phyloP scores from a whole-genome alignment of 805 yeast genomes.

The Cyberlindnera galapagoensis region DNA sequence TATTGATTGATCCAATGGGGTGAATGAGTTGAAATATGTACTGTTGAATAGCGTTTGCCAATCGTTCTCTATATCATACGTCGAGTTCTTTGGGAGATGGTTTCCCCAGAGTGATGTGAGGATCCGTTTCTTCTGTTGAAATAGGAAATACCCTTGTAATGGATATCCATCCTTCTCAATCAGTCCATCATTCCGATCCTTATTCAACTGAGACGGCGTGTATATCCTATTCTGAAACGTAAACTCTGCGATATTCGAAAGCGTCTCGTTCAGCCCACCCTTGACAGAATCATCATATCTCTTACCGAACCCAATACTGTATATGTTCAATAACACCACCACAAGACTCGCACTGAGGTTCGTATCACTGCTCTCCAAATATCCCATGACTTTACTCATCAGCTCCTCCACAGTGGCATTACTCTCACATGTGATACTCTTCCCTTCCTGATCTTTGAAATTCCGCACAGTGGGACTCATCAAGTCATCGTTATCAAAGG shows the following conservation, averaged over 20 bases:
- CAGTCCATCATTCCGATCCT: constrained; percentile 17
- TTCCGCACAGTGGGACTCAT: constrained; percentile 3
- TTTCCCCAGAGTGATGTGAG: constrained; percentile 29
- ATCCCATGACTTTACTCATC: constrained; percentile 25
- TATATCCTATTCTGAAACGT: constrained; percentile 22
- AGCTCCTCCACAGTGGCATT: constrained; percentile 23
- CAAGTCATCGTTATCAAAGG: constrained; percentile 23
- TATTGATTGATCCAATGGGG: constrained; percentile 1
- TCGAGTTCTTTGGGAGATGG: constrained; percentile 23
- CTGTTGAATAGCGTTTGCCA: constrained; percentile 17
- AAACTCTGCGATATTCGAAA: constrained; percentile 15
- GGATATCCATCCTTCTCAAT: constrained; percentile 29
- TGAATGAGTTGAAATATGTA: constrained; percentile 18
- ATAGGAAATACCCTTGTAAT: constrained; percentile 29
- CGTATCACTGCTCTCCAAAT: constrained; percentile 36
- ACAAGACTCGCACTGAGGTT: constrained; percentile 39
- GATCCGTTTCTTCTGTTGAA: constrained; percentile 28
- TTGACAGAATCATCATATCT: constrained; percentile 13
- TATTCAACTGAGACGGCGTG: constrained; percentile 22
- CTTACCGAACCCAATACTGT: constrained; percentile 7
- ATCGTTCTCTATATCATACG: constrained; percentile 25
- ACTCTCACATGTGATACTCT: constrained; percentile 19
- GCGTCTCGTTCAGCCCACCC: constrained; percentile 18
- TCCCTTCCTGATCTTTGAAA: constrained; percentile 11
- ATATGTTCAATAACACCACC: constrained; percentile 33